These are phyloP conservation scores for Danielozyma ontarioensis DNA, from an alignment of 805 yeast genomes.

Conservation along the genomic window DNA sequence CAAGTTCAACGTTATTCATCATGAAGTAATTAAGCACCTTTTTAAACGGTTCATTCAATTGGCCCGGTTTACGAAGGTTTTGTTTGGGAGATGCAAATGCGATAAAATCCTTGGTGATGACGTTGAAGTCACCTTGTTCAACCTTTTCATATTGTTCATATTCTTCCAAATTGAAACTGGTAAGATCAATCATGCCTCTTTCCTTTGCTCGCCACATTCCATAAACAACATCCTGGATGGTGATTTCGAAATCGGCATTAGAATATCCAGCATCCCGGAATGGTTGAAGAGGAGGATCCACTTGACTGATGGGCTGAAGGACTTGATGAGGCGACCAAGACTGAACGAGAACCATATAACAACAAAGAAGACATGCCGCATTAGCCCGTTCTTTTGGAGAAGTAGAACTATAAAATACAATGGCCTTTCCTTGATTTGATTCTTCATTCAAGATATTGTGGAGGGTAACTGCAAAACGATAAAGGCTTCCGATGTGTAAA, in stretches of 20 bases:
- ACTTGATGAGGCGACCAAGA: constrained; percentile 99
- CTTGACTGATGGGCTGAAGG: constrained; percentile 87
- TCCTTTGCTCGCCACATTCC: constrained; percentile 98
- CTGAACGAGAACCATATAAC: constrained; percentile 92
- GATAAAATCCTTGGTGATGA: constrained; percentile 85
- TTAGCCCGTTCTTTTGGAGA: constrained; percentile 81
- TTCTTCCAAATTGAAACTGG: constrained; percentile 83
- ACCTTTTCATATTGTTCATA: constrained; percentile 93
- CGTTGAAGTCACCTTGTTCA: constrained; percentile 95
- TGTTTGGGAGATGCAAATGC: constrained; percentile 98
- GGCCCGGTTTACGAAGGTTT: constrained; percentile 38
- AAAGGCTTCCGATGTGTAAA: constrained; percentile 84
- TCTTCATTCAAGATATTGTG: constrained; percentile 89
- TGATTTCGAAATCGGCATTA: constrained; percentile 86
- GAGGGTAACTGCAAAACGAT: constrained; percentile 89
- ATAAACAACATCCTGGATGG: constrained; percentile 92
- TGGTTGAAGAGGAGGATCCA: constrained; percentile 88
- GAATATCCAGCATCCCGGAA: constrained; percentile 98
- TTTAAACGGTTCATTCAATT: constrained; percentile 68
- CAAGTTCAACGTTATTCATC: constrained; percentile 72
- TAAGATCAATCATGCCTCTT: constrained; percentile 79
- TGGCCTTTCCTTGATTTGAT: constrained; percentile 78
- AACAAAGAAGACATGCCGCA: constrained; percentile 89
- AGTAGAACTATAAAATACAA: constrained; percentile 83
- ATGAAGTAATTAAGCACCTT: constrained; percentile 77